Evolutionary conservation across 1,139 yeast species (phyloP).

Genomic region (Blastobotrys aristatus): DNA sequence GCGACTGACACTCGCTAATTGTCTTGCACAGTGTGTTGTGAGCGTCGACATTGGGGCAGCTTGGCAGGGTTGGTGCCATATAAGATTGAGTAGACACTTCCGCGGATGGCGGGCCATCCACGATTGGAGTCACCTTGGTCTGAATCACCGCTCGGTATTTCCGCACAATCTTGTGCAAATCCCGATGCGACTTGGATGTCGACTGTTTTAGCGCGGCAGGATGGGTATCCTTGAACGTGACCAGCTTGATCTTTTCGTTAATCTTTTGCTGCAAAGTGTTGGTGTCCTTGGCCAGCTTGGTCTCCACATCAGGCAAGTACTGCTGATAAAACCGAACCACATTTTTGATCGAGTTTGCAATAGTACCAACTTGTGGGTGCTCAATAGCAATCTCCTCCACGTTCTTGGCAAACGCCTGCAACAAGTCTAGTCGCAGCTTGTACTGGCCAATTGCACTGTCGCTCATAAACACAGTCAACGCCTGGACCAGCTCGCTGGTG

Average conservation of each 20-base stretch:
- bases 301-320: conserved; percentile 47
- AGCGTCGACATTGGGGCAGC: conserved; percentile 2
- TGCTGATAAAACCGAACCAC: conserved; percentile 63
- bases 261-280: conserved; percentile 69
- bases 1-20: not conserved
- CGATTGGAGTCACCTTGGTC: conserved; percentile 48
- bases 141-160: conserved; percentile 67
- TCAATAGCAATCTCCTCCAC: conserved; percentile 16
- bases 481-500: conserved; percentile 49
- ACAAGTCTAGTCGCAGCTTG: conserved; percentile 48
- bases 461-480: conserved; percentile 70
- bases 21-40: not conserved
- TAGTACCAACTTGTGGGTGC: conserved; percentile 20
- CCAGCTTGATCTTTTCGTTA: conserved; percentile 75
- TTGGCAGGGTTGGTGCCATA: not conserved
- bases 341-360: conserved; percentile 51
- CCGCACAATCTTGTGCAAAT: conserved; percentile 74
- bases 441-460: conserved; percentile 76
- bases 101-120: conserved; percentile 44
- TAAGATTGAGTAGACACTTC: not conserved
- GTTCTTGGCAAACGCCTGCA: conserved; percentile 61
- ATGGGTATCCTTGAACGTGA: conserved; percentile 97
- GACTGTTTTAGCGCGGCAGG: conserved; percentile 90
- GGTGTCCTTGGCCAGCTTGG: conserved; percentile 43
- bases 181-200: conserved; percentile 81